A percentile compares a stretch with the other conserved stretches of the same genome.
phyloP scores from a whole-genome alignment of 148 eudicot species.

The Chenopodium album region DNA sequence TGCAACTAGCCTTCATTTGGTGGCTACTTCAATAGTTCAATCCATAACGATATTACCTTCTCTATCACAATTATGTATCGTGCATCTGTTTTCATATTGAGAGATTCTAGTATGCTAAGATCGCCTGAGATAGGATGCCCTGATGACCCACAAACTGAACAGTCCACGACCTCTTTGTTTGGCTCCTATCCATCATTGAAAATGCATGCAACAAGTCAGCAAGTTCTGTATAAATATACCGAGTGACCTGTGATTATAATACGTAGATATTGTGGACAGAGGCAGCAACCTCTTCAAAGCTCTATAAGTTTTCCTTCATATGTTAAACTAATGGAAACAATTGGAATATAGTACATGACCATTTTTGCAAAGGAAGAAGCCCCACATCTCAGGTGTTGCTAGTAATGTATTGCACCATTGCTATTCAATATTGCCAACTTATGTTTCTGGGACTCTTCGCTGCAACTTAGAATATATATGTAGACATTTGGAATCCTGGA shows the following conservation, averaged over 20 bases:
- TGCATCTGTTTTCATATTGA: constrained; percentile 80
- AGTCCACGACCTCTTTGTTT: constrained; percentile 73
- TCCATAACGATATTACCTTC: constrained; percentile 51
- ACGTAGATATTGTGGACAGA: neutral
- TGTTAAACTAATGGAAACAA: neutral
- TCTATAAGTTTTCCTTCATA: neutral
- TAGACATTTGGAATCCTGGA: neutral
- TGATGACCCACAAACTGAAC: constrained; percentile 78
- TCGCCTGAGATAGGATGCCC: constrained; percentile 93
- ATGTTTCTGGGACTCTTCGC: neutral
- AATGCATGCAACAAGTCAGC: constrained; percentile 3
- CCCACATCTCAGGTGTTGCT: neutral
- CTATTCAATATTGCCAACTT: neutral
- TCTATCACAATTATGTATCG: constrained; percentile 88
- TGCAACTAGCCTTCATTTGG: neutral
- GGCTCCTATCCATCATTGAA: constrained; percentile 55
- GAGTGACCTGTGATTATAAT: neutral
- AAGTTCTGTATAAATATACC: neutral
- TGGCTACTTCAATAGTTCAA: neutral
- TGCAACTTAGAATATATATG: neutral
- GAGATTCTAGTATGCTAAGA: constrained; percentile 58
- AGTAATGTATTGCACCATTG: neutral
- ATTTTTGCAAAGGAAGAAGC: neutral
- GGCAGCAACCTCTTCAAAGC: neutral
- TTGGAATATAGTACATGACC: neutral